These are phyloP conservation scores for Globisporangium parvum DNA, from an alignment of 352 stramenopile genomes.

Conservation along the genomic window DNA sequence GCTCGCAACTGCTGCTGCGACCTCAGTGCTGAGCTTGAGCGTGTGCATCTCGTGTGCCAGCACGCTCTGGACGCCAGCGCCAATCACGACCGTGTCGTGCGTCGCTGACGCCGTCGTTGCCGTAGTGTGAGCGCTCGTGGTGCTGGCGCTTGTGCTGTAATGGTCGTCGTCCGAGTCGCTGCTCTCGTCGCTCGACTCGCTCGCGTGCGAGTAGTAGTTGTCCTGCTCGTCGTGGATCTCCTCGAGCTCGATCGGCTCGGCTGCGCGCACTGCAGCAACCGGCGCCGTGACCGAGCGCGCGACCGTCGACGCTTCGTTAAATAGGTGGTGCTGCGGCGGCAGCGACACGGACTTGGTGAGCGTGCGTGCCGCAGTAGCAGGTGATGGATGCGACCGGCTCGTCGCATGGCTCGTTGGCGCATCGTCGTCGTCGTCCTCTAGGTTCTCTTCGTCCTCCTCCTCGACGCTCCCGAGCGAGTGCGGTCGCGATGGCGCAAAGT, in stretches of 20 bases:
- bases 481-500: slow-evolving; percentile 21
- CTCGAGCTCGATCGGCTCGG: slow-evolving; percentile 6
- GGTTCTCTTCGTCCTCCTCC: slow-evolving; percentile 37
- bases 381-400: no score
- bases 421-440: slow-evolving; percentile 24
- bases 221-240: slow-evolving; percentile 17
- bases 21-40: background rate
- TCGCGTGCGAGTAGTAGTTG: slow-evolving; percentile 13
- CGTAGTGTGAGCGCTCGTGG: background rate
- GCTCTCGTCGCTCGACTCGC: slow-evolving; percentile 11
- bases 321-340: background rate
- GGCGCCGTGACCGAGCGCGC: no score
- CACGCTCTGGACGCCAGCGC: background rate
- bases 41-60: background rate
- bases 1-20: background rate
- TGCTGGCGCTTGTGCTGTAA: background rate
- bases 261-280: background rate
- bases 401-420: no score
- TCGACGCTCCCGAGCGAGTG: slow-evolving; percentile 17
- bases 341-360: no score
- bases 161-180: slow-evolving; percentile 10
- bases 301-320: no score
- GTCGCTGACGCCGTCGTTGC: background rate
- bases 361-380: no score
- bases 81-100: background rate